phyloP scores from a whole-genome alignment of 1,284 basidiomycete genomes.

The Ceratobasidium sp. region DNA sequence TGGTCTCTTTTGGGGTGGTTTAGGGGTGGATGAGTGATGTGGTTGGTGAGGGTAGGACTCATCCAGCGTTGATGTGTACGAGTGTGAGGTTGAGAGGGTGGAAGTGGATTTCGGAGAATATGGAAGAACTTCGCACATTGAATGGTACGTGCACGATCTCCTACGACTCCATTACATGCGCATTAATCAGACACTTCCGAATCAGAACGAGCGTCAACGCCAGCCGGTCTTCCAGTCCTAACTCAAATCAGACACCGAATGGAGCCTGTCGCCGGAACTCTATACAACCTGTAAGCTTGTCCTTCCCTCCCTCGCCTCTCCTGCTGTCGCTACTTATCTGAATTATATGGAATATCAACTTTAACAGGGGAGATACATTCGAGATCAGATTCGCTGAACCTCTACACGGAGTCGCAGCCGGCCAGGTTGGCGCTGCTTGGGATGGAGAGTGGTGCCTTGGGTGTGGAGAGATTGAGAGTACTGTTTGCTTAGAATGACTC shows the following conservation, averaged over 20 bases:
- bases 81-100: slow-evolving; percentile 68
- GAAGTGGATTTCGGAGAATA: slow-evolving; percentile 81
- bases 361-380: slow-evolving; percentile 53
- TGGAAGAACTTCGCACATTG: slow-evolving; percentile 4
- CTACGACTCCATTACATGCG: neutral
- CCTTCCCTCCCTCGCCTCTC: slow-evolving; percentile 26
- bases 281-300: slow-evolving; percentile 64
- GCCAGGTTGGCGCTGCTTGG: slow-evolving; percentile 85
- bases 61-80: slow-evolving; percentile 73
- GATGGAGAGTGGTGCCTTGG: slow-evolving; percentile 85
- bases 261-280: slow-evolving; percentile 61
- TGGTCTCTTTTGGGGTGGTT: neutral
- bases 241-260: slow-evolving; percentile 84
- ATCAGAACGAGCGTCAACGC: slow-evolving; percentile 58
- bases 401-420: slow-evolving; percentile 79
- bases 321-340: too few species aligned
- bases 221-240: slow-evolving; percentile 65
- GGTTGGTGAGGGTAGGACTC: slow-evolving; percentile 62
- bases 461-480: slow-evolving; percentile 74
- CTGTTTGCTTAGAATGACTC: slow-evolving; percentile 18
- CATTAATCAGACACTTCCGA: slow-evolving; percentile 61
- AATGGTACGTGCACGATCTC: neutral
- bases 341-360: too few species aligned
- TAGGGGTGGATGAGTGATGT: slow-evolving; percentile 1
- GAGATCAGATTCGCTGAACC: slow-evolving; percentile 70